These are phyloP conservation scores for Blastobotrys apis DNA, from an alignment of 1,139 yeast species.

Conservation along the genomic window DNA sequence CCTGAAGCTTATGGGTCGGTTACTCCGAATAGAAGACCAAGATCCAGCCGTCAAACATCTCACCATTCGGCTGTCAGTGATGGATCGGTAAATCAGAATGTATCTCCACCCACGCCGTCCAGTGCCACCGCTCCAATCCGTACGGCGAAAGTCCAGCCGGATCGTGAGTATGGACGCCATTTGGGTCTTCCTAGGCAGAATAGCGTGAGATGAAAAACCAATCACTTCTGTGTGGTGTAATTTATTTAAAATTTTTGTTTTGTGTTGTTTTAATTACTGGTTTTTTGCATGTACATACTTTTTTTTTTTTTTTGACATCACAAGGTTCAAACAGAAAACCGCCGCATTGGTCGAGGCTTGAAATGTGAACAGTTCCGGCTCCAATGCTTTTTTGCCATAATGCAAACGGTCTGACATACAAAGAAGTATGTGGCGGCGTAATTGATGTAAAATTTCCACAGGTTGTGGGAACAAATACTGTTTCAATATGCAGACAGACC, in stretches of 20 bases:
- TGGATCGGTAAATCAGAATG: background rate
- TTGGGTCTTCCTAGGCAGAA: constrained; percentile 23
- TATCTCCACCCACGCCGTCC: background rate
- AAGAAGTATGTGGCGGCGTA: too few relatives aligned
- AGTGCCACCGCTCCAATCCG: constrained; percentile 23
- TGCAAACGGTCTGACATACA: too few relatives aligned
- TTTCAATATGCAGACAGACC: too few relatives aligned
- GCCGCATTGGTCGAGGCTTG: constrained; percentile 9
- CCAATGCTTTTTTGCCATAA: too few relatives aligned
- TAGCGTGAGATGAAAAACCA: constrained; percentile 3
- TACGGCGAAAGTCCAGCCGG: constrained; percentile 27
- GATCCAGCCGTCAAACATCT: constrained; percentile 1
- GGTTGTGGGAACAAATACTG: too few relatives aligned
- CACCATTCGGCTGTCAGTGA: background rate
- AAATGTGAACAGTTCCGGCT: constrained; percentile 13
- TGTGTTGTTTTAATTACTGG: too few relatives aligned
- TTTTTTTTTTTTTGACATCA: too few relatives aligned
- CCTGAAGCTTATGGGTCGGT: too few relatives aligned
- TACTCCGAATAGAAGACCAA: background rate
- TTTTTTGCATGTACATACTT: too few relatives aligned
- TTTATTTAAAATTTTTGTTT: constrained; percentile 16
- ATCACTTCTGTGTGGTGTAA: constrained; percentile 10
- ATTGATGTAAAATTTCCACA: too few relatives aligned
- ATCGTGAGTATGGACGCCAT: constrained; percentile 31
- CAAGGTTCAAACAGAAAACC: constrained; percentile 11